Conservation (phyloP, 441 rosid species). For the Populus hybrid region DNA sequence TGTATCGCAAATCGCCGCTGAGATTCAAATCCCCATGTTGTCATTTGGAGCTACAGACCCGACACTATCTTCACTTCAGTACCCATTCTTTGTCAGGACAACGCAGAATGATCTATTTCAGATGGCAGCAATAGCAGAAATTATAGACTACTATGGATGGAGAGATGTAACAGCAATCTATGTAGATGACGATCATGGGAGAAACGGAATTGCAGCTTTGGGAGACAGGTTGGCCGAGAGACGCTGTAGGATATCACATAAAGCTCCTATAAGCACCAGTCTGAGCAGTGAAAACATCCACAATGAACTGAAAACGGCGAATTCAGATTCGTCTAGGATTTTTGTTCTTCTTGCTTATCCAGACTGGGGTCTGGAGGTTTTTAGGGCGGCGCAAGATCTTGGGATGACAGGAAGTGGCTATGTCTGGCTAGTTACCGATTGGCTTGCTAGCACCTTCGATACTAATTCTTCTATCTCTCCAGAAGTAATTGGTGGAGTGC, state of each 20-base stretch:
- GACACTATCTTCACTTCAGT: background rate
- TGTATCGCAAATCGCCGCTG: background rate
- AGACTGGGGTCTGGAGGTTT: background rate
- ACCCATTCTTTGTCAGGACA: background rate
- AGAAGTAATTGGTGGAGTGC: background rate
- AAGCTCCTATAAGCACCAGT: background rate
- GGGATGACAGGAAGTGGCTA: background rate
- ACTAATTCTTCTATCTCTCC: background rate
- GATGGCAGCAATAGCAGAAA: background rate
- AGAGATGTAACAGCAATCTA: background rate
- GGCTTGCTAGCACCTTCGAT: background rate
- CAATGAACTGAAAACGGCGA: background rate
- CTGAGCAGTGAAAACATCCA: background rate
- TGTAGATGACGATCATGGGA: slow-evolving; percentile 3
- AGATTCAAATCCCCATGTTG: background rate
- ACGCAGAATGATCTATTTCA: background rate
- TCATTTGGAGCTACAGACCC: background rate
- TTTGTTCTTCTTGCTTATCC: background rate
- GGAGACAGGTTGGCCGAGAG: background rate
- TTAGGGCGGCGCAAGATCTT: background rate
- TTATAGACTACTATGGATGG: background rate
- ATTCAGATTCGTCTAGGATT: background rate
- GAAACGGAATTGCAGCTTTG: background rate
- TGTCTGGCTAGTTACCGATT: background rate
- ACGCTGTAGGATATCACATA: background rate